A percentile compares a stretch with the other conserved stretches of the same genome.
phyloP scores from a whole-genome alignment of 1,284 basidiomycete genomes.

The Lignosus rhinocerotis region DNA sequence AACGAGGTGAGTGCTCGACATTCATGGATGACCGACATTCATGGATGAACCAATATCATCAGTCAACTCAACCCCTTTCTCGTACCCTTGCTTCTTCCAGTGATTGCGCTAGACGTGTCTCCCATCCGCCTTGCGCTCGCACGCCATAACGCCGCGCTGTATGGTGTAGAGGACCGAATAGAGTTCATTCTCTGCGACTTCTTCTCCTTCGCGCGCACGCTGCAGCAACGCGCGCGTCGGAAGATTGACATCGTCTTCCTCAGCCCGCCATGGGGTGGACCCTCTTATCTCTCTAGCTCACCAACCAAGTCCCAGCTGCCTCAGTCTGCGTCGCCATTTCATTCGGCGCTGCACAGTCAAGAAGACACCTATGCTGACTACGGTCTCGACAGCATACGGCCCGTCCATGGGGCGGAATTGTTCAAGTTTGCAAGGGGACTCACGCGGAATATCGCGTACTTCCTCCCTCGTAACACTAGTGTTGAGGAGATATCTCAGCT shows the following conservation, averaged over 20 bases:
- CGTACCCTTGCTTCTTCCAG: constrained; percentile 37
- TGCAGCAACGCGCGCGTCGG: constrained; percentile 23
- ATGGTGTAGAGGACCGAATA: constrained; percentile 92
- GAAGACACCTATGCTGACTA: constrained; percentile 54
- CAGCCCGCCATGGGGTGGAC: constrained; percentile 93
- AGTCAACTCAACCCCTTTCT: neutral
- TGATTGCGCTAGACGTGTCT: constrained; percentile 92
- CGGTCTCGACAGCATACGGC: constrained; percentile 71
- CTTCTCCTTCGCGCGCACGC: constrained; percentile 71
- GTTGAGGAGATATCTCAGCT: constrained; percentile 70
- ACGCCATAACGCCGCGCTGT: constrained; percentile 88
- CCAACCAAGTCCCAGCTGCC: constrained; percentile 19
- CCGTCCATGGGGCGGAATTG: constrained; percentile 80
- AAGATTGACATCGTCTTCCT: constrained; percentile 88
- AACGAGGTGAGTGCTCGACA: constrained; percentile 62
- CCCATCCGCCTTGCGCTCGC: constrained; percentile 83
- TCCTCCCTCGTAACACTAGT: constrained; percentile 83
- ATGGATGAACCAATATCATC: constrained; percentile 1
- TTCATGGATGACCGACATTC: neutral
- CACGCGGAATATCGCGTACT: constrained; percentile 86
- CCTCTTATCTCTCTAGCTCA: constrained; percentile 59
- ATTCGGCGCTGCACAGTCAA: constrained; percentile 8
- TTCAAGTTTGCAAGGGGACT: constrained; percentile 73
- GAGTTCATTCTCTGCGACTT: constrained; percentile 93
- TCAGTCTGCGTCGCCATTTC: neutral